These are phyloP conservation scores for Globisporangium apiculatum DNA, from an alignment of 352 stramenopile genomes.

Conservation along the genomic window DNA sequence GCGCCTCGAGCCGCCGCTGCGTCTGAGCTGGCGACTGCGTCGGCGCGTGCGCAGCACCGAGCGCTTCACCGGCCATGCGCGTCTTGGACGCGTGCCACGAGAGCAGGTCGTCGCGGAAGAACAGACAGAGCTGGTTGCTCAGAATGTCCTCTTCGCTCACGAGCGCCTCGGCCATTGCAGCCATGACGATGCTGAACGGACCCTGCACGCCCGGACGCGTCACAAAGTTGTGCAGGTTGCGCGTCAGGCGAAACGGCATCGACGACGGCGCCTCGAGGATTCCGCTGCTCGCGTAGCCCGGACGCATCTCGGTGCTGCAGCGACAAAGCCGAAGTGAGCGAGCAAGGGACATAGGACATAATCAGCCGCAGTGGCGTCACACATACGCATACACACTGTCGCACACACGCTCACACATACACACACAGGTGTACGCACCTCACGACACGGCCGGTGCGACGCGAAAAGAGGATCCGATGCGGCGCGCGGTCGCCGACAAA, in stretches of 20 bases:
- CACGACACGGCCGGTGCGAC: conserved; percentile 71
- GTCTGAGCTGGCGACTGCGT: conserved; percentile 16
- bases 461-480: conserved; percentile 79
- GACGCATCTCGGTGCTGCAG: conserved; percentile 75
- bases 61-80: conserved; percentile 25
- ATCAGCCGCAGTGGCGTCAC: too few relatives aligned
- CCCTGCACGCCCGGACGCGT: conserved; percentile 79
- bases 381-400: too few relatives aligned
- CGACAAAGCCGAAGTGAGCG: too few relatives aligned
- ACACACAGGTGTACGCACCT: conserved; percentile 13
- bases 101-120: conserved; percentile 85
- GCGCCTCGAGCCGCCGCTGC: conserved; percentile 61
- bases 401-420: not conserved
- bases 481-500: conserved; percentile 82
- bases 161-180: conserved; percentile 70
- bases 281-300: conserved; percentile 74
- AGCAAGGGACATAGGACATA: too few relatives aligned
- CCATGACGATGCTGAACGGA: conserved; percentile 80
- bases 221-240: conserved; percentile 86
- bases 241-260: conserved; percentile 88
- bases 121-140: conserved; percentile 82
- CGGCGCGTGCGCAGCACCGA: conserved; percentile 14
- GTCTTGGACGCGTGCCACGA: conserved; percentile 87
- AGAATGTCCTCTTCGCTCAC: conserved; percentile 80
- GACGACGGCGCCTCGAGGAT: conserved; percentile 72